Conservation (phyloP, 2,329 filamentous ascomycete genomes). For the Apiospora saccharicola region DNA sequence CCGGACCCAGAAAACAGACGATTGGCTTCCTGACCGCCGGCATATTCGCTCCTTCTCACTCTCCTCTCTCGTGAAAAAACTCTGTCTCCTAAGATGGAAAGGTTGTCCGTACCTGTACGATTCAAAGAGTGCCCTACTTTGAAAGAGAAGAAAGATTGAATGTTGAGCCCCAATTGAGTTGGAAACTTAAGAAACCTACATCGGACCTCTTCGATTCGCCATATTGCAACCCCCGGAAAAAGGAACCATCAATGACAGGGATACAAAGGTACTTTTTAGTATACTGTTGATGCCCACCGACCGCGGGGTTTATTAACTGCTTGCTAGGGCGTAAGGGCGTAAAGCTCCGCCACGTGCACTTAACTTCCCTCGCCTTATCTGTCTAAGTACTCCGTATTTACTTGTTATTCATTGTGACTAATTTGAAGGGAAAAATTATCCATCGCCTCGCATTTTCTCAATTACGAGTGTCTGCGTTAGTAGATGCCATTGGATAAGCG, state of each 20-base stretch:
- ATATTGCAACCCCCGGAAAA: not conserved
- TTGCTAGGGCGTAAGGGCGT: constrained; percentile 2
- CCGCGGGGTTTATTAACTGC: not conserved
- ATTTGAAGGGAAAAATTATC: not conserved
- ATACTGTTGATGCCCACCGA: constrained; percentile 6
- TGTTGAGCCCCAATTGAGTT: constrained; percentile 14
- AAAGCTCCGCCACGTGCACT: constrained; percentile 10
- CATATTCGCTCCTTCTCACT: not conserved
- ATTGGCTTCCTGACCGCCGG: constrained; percentile 43
- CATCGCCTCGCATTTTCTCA: not conserved
- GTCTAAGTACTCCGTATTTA: not conserved
- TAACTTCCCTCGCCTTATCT: not conserved
- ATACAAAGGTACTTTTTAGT: not conserved
- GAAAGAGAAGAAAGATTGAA: not conserved
- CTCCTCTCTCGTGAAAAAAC: not conserved
- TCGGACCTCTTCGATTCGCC: not conserved
- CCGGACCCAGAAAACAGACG: constrained; percentile 58
- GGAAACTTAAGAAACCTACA: constrained; percentile 5
- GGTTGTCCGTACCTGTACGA: not conserved
- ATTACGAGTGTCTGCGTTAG: not conserved
- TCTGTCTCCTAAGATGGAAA: not conserved
- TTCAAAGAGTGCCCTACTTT: not conserved
- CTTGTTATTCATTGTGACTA: not conserved
- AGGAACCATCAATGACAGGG: not conserved
- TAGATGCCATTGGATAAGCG: not conserved